Percentiles rank a stretch among this genome's conserved stretches.
Evolutionary conservation across 2,329 filamentous ascomycete species (phyloP).

Genomic region (Paecilomyces sp.): DNA sequence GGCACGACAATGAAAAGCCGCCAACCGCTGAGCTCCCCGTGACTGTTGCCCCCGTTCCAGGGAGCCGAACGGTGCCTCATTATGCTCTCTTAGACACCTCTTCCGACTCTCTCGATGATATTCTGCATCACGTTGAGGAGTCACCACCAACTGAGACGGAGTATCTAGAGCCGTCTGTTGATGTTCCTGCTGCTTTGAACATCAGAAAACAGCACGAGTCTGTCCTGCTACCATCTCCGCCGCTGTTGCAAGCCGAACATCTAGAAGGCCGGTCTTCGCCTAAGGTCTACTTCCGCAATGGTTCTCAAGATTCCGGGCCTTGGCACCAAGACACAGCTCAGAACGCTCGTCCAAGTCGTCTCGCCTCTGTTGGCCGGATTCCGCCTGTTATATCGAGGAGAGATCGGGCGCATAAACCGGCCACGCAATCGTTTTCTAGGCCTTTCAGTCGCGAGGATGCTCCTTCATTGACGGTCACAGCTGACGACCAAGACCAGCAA

Average conservation of each 20-base stretch:
- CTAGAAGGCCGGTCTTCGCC: slow-evolving; percentile 24
- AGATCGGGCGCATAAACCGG: slow-evolving; percentile 56
- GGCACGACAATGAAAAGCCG: slow-evolving; percentile 9
- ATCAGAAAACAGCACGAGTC: slow-evolving; percentile 29
- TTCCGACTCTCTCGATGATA: slow-evolving; percentile 32
- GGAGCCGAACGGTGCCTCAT: slow-evolving; percentile 45
- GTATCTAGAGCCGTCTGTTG: slow-evolving; percentile 10
- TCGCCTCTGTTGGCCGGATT: slow-evolving; percentile 78
- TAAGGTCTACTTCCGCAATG: slow-evolving; percentile 28
- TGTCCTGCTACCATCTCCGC: slow-evolving; percentile 36
- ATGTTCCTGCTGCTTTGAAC: slow-evolving; percentile 20
- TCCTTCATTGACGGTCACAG: slow-evolving; percentile 31
- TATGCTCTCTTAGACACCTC: slow-evolving; percentile 50
- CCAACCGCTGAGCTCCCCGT: slow-evolving; percentile 30
- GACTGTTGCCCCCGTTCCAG: slow-evolving; percentile 28
- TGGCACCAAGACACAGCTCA: slow-evolving; percentile 7
- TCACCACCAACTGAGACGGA: slow-evolving; percentile 34
- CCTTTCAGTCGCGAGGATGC: slow-evolving; percentile 57
- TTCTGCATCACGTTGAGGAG: slow-evolving; percentile 29
- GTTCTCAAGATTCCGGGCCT: slow-evolving; percentile 9
- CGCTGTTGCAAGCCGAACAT: slow-evolving; percentile 24
- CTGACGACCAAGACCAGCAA: slow-evolving; percentile 15
- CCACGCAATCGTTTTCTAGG: slow-evolving; percentile 75
- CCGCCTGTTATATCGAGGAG: slow-evolving; percentile 68
- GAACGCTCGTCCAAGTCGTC: slow-evolving; percentile 50